A percentile compares a stretch with the other conserved stretches of the same genome.
phyloP scores from a whole-genome alignment of 441 rosid genomes.

The Populus hybrid region DNA sequence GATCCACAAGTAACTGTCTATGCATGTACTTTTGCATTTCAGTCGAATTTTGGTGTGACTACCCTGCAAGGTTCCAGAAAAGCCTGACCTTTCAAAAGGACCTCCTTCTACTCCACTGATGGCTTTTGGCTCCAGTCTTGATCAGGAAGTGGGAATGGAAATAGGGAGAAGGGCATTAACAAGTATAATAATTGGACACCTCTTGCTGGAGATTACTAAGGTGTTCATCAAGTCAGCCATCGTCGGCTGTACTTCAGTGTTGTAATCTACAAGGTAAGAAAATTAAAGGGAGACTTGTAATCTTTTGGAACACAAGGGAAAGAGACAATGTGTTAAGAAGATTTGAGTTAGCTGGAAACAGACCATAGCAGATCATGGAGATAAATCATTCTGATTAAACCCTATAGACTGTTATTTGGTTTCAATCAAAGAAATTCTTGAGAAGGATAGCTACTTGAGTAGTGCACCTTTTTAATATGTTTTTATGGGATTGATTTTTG shows the following conservation, averaged over 20 bases:
- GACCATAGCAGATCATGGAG: not conserved
- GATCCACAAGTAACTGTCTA: conserved; percentile 10
- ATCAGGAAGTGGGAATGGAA: conserved; percentile 10
- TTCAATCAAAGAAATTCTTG: not conserved
- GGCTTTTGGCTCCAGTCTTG: conserved; percentile 14
- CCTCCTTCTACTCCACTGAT: conserved; percentile 14
- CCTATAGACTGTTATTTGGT: not conserved
- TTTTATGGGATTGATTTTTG: not conserved
- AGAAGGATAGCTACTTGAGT: not conserved
- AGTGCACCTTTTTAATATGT: not conserved
- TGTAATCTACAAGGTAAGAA: not conserved
- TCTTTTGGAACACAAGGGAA: not conserved
- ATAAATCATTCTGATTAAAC: not conserved
- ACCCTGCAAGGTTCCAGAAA: conserved; percentile 10
- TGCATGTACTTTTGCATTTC: conserved; percentile 15
- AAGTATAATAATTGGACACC: not conserved
- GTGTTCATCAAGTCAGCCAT: conserved; percentile 3
- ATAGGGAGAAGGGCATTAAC: not conserved
- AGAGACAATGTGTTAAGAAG: not conserved
- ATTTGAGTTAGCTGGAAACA: not conserved
- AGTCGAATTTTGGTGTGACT: conserved; percentile 17
- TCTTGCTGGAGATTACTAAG: not conserved
- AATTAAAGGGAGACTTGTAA: not conserved
- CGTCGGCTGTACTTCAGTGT: not conserved
- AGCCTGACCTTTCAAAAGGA: conserved; percentile 13